Base-by-base conservation (phyloP, 805 yeast genomes). In the Blastobotrys parvus region DNA sequence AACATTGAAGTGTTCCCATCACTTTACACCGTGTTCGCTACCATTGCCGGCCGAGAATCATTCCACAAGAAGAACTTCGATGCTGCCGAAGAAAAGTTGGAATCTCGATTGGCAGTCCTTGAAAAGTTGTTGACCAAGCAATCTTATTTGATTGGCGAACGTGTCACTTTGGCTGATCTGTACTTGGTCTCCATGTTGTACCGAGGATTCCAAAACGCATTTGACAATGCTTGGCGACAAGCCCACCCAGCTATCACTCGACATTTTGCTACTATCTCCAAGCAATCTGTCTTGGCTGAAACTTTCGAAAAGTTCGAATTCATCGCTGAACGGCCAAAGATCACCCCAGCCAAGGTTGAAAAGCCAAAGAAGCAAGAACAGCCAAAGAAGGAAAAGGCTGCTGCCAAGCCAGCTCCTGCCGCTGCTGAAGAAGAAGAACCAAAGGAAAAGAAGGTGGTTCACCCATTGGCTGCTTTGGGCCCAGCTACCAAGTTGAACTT, bases 391-490 rank as follows among this genome's bases (percentile, higher is more conserved):
- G 62, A 65, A 25, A 66, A 60, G 18, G 64, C 60, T 56, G 25
- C 23, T 36, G 22, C 29, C 54, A 55, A 51, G 57, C 65, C 61
- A n/a, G 70, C 70, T 52, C 68, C 68, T 43, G 68, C 72, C 48
- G 68, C 67, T 42, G 68, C 71, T 47, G 67, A 68, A 54, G 64
- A 65, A 22, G 68, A 62, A 15, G 68, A 63, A 42, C 69, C 75
- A 42, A 72, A 70, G 51, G 75, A 59, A 52, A 82, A 82, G 74
- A 85, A 84, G 72, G 76, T 88, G 55, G 83, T 82, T 69, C 97
- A 90, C 72, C 97, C 97, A 62, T 78, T 89, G 65, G 94, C 78
- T 65, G 70, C 73, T 47, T 78, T 90, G 52, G 94, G 92, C 58
- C 82, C 77, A 63, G 65, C 86, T 48, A 59, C 81, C 49, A 70